These are phyloP conservation scores for Knoxia roxburghii DNA, from an alignment of 257 asterid genomes.

Conservation along the genomic window DNA sequence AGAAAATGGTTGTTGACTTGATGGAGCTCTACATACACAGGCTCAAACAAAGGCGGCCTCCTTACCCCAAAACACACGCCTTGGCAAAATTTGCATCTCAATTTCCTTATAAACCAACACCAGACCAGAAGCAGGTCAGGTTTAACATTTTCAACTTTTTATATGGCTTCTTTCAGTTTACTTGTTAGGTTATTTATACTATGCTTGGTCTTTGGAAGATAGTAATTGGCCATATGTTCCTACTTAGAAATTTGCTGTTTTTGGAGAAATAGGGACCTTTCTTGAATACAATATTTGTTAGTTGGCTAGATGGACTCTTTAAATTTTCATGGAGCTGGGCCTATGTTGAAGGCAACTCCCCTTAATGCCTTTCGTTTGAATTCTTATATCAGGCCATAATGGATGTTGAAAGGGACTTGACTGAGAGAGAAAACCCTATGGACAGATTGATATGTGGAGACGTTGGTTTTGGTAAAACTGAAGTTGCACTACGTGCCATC, in stretches of 20 bases:
- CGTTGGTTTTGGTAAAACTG: constrained; percentile 98
- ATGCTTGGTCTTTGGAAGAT: not conserved
- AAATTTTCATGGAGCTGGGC: constrained; percentile 1
- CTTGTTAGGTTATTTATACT: constrained; percentile 6
- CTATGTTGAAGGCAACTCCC: not conserved
- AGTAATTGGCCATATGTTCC: constrained; percentile 7
- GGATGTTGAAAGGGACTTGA: constrained; percentile 90
- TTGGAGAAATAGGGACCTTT: not conserved
- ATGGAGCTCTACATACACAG: constrained; percentile 95
- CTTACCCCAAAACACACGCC: constrained; percentile 59
- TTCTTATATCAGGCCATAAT: constrained; percentile 70
- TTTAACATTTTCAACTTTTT: constrained; percentile 16
- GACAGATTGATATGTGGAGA: constrained; percentile 97
- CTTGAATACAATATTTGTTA: too few relatives aligned
- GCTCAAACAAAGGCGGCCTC: constrained; percentile 85
- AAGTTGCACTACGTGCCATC: constrained; percentile 97
- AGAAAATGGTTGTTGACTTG: constrained; percentile 93
- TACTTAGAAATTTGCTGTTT: not conserved
- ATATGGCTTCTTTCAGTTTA: constrained; percentile 2
- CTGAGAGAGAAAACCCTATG: constrained; percentile 90
- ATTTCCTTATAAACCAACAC: constrained; percentile 83
- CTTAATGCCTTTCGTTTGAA: constrained; percentile 34
- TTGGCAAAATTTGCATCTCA: constrained; percentile 68
- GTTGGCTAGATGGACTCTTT: not conserved
- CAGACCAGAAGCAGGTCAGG: constrained; percentile 92